Evolutionary conservation across 2,329 filamentous ascomycete species (phyloP), one percentile per base, ranked within the genome.

Genomic region (Rutstroemia sp.): DNA sequence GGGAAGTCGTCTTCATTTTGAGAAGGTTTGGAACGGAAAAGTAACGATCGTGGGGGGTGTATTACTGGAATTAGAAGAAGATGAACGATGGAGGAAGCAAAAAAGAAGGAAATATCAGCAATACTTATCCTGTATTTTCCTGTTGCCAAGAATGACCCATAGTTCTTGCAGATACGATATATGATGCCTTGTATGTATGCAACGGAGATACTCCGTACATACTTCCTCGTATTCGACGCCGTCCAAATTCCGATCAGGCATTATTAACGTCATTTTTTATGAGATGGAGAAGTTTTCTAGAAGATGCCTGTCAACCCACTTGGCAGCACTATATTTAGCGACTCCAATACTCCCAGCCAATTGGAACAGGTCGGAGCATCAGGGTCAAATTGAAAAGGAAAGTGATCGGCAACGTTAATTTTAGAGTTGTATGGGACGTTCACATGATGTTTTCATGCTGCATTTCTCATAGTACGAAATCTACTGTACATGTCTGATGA

Each of bases 1-100:
- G 51, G 23, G 62, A 52, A 16, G 52, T 40, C 3, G 54, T 48
- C 56, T 67, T 67, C 64, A 65, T 67, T 34, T 45, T 55, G 44
- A 30, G 16, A 48, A 45, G 34, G 42, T 40, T 61, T 49, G 23
- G 25, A 8, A 17, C 10, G 27, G 30, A 27, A 25, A 17, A 25
- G 17, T 42, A 54, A 54, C 45, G 45, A 50, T 54, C 30, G 30
- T 34, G 30, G 9, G 30, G 30, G 10, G 9, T 42, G 52, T 54
- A 16, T 50, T 39, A 45, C 40, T 46, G 7, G 42, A 23, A 46
- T 46, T 21, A 21, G 19, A 21, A 46, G 12, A 25, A 46, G 17
- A 23, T 10, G 42, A 46, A 23, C 30, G 39, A 42, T 42, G 16
- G 19, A 46, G 21, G 21, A 21, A 46, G 9, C 39, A 42, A 17